phyloP scores from a whole-genome alignment of 2,329 filamentous ascomycete genomes.

The Arachnomyces sp. region DNA sequence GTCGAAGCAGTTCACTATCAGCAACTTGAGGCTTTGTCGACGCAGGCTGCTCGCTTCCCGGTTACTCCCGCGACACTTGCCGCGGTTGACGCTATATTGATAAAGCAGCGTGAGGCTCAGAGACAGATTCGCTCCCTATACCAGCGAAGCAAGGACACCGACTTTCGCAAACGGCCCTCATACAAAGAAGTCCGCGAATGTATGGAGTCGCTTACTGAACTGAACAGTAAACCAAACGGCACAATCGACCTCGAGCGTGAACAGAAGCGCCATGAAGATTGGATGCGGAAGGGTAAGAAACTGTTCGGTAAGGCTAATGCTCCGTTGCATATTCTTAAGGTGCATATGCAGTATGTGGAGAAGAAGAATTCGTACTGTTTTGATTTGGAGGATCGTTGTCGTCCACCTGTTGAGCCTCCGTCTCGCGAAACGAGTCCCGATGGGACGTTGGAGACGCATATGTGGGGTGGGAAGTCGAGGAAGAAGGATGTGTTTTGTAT shows the following conservation, averaged over 20 bases:
- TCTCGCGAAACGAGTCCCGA: constrained; percentile 69
- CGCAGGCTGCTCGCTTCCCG: constrained; percentile 70
- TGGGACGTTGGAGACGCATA: constrained; percentile 42
- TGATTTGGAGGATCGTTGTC: constrained; percentile 77
- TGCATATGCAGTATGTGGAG: constrained; percentile 87
- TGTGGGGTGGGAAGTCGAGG: constrained; percentile 42
- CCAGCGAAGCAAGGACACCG: constrained; percentile 63
- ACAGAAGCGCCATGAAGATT: constrained; percentile 91
- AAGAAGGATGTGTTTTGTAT: constrained; percentile 90
- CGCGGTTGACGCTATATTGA: constrained; percentile 81
- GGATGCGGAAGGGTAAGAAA: constrained; percentile 98
- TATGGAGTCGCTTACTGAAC: constrained; percentile 74
- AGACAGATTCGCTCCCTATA: constrained; percentile 76
- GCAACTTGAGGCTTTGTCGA: constrained; percentile 83
- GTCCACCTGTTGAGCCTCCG: constrained; percentile 82
- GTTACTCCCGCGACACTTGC: constrained; percentile 73
- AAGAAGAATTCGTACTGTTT: constrained; percentile 88
- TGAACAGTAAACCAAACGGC: constrained; percentile 86
- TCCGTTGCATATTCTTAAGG: constrained; percentile 87
- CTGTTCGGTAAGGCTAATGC: constrained; percentile 97
- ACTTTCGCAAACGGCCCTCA: constrained; percentile 70
- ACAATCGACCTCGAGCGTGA: constrained; percentile 91
- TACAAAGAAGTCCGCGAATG: constrained; percentile 88
- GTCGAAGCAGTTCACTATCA: constrained; percentile 88
- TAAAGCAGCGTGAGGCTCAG: constrained; percentile 92